Base-by-base conservation (phyloP, 768 basidiomycete species). In the Hysterangium stoloniferum region DNA sequence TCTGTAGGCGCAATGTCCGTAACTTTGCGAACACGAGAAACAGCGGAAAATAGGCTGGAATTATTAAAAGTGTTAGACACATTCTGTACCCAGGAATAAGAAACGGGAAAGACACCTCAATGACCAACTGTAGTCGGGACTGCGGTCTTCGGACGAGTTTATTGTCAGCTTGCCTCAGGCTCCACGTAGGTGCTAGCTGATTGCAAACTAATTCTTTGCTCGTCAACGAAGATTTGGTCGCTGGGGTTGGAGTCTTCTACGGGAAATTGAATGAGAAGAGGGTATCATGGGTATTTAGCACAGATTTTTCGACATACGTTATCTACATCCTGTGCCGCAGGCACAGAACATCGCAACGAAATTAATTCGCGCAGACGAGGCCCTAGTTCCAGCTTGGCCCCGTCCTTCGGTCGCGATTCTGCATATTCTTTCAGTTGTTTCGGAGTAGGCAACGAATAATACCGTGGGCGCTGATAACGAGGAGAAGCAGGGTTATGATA, bases 371-470 rank as follows among this genome's bases (percentile, higher is more conserved):
- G 22, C 12, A 41, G 40, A 41, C 28, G 40, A 12, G 40, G 11
- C 22, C 40, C 40, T 22, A 41, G 40, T 41, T 41, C 40, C 40
- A 41, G 40, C 40, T 41, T 41, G 19, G 40, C 28, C 22, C 17
- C 17, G 11, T 41, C 40, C 28, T 17, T 41, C 40, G 9, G 40
- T 41, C 40, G 40, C 19, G 17, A 41, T 17, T 41, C 40, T 25
- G 17, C 17, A 19, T 41, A 41, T 41, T 41, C 40, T 25, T 19
- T 41, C 22, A 20, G 28, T 17, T 41, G 40, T 19, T 17, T 41
- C 20, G 40, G 40, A 22, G 40, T 41, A 41, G 40, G 40, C 13
- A 41, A 41, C 12, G 40, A 41, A 41, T 41, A 41, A 25, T 41
- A 41, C 28, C 40, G 22, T 11, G 20, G 40, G 40, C 40, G 40